Conservation (phyloP, 257 asterid species). For the Jacaranda copaia region DNA sequence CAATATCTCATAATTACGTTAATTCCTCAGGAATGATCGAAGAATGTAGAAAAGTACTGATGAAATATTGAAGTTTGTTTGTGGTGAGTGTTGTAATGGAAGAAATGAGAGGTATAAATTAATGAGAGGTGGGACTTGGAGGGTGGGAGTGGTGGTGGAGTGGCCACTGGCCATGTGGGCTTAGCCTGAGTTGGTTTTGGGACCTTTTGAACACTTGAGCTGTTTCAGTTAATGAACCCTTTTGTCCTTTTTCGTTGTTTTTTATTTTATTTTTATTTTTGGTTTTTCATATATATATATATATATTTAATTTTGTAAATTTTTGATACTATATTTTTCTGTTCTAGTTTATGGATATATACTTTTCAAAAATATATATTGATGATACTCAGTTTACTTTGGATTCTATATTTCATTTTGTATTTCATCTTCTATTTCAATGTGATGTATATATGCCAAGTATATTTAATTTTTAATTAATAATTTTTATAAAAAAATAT, state of each 20-base stretch:
- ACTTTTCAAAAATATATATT: too few species aligned
- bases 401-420: too few species aligned
- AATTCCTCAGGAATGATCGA: background rate
- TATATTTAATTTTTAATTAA: too few species aligned
- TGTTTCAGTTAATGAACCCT: constrained; percentile 46
- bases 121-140: background rate
- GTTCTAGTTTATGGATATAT: too few species aligned
- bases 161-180: constrained; percentile 40
- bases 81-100: constrained; percentile 17
- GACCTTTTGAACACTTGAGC: constrained; percentile 41
- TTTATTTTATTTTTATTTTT: background rate
- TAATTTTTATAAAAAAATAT: too few species aligned
- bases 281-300: too few species aligned
- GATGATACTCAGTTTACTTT: too few species aligned
- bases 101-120: constrained; percentile 42
- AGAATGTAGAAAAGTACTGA: too few species aligned
- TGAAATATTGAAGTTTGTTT: too few species aligned
- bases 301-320: too few species aligned
- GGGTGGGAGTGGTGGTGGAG: background rate
- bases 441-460: too few species aligned
- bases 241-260: constrained; percentile 11
- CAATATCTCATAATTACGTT: constrained; percentile 29
- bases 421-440: too few species aligned
- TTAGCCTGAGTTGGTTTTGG: constrained; percentile 34
- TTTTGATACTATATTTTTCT: background rate